Evolutionary conservation across 75 land plant genomes (phyloP).

Genomic region (Pseudotsuga menziesii): DNA sequence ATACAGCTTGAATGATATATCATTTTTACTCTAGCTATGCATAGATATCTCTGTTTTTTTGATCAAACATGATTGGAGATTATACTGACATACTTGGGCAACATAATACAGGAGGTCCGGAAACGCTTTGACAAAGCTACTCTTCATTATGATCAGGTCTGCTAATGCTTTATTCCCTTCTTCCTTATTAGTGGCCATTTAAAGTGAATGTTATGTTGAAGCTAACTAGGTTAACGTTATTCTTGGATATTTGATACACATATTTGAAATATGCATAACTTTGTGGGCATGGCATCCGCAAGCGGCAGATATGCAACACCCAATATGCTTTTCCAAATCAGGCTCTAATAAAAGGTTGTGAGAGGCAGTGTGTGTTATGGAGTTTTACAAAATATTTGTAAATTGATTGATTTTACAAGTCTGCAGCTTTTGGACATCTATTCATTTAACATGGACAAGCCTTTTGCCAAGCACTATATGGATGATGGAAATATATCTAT

Average conservation of each 20-base stretch:
- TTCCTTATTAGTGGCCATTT: neutral
- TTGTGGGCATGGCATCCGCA: neutral
- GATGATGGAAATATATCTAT: neutral
- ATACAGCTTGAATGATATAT: too few species aligned
- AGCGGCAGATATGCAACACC: neutral
- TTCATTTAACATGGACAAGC: neutral
- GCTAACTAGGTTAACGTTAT: neutral
- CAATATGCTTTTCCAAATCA: neutral
- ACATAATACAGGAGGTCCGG: conserved; percentile 67
- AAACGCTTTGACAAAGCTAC: conserved; percentile 84
- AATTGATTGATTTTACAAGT: neutral
- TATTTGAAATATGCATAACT: neutral
- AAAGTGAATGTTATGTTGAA: neutral
- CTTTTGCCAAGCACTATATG: neutral
- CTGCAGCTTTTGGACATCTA: neutral
- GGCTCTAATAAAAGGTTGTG: neutral
- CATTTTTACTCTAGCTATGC: too few species aligned
- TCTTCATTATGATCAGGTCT: conserved; percentile 78
- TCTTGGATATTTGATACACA: neutral
- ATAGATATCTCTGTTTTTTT: neutral
- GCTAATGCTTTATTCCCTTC: neutral
- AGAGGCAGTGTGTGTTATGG: neutral
- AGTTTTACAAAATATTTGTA: neutral
- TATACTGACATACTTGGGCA: neutral
- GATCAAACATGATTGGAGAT: neutral